Percentiles rank a stretch among this genome's conserved stretches.
phyloP scores from a whole-genome alignment of 495 filamentous ascomycete genomes.

The Tetracladium setigerum region DNA sequence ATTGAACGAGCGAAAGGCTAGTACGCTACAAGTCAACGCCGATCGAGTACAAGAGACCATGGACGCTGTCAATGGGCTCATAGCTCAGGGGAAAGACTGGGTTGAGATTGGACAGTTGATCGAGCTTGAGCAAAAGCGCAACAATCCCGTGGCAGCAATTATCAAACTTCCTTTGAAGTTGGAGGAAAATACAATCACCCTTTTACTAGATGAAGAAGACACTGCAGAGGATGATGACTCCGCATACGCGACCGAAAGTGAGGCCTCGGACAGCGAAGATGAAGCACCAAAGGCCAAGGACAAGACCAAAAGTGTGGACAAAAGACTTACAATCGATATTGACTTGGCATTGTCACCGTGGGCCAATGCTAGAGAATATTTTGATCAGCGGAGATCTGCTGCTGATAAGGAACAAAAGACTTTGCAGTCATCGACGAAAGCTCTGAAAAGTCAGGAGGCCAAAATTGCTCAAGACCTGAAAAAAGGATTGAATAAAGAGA shows the following conservation, averaged over 20 bases:
- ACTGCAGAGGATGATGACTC: constrained; percentile 46
- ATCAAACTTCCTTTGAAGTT: constrained; percentile 87
- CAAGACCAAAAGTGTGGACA: constrained; percentile 31
- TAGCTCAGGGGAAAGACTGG: constrained; percentile 96
- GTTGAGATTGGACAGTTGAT: constrained; percentile 80
- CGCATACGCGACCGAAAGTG: constrained; percentile 57
- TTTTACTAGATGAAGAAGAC: constrained; percentile 65
- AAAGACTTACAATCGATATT: constrained; percentile 66
- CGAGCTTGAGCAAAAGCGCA: constrained; percentile 69
- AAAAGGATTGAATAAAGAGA: constrained; percentile 84
- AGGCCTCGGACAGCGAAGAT: constrained; percentile 51
- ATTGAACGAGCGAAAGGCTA: constrained; percentile 80
- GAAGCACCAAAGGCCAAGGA: constrained; percentile 32
- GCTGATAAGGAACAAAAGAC: constrained; percentile 85
- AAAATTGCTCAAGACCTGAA: constrained; percentile 83
- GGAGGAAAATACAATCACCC: constrained; percentile 77
- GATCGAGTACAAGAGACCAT: constrained; percentile 87
- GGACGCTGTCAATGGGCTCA: constrained; percentile 79
- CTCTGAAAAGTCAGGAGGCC: constrained; percentile 79
- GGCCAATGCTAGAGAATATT: constrained; percentile 87
- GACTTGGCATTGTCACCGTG: constrained; percentile 74
- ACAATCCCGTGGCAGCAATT: constrained; percentile 79
- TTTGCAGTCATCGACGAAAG: constrained; percentile 68
- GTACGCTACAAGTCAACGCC: constrained; percentile 80
- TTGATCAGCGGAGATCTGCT: constrained; percentile 75